Evolutionary conservation across 768 basidiomycete genomes (phyloP).

Genomic region (Boletellus emodensis): DNA sequence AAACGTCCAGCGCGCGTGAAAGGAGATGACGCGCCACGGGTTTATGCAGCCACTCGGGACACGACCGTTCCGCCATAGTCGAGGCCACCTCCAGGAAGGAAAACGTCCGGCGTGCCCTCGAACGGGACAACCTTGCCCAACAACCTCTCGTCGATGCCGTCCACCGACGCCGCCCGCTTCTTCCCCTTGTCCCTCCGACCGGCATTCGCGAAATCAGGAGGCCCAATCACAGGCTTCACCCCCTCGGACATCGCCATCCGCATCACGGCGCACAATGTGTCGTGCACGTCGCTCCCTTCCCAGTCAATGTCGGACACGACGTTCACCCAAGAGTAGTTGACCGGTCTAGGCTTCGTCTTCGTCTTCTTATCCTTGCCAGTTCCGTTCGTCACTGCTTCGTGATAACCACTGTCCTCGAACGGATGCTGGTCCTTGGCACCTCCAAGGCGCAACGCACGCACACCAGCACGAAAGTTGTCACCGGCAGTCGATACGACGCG

Average conservation of each 20-base stretch:
- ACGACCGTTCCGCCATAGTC: slow-evolving; percentile 35
- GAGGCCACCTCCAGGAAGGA: slow-evolving; percentile 26
- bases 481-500: slow-evolving; percentile 64
- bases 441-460: slow-evolving; percentile 51
- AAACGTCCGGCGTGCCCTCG: slow-evolving; percentile 32
- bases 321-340: slow-evolving; percentile 82
- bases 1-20: neutral
- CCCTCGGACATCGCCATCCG: slow-evolving; percentile 35
- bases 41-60: slow-evolving; percentile 31
- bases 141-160: slow-evolving; percentile 15
- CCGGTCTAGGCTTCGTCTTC: slow-evolving; percentile 36
- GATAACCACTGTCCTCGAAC: slow-evolving; percentile 25
- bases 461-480: slow-evolving; percentile 69
- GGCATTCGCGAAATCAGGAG: slow-evolving; percentile 19
- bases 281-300: slow-evolving; percentile 72
- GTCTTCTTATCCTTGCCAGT: slow-evolving; percentile 29
- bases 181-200: slow-evolving; percentile 28
- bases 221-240: slow-evolving; percentile 25
- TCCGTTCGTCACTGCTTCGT: slow-evolving; percentile 16
- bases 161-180: slow-evolving; percentile 12
- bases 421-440: slow-evolving; percentile 27
- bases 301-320: slow-evolving; percentile 77
- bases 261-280: slow-evolving; percentile 41
- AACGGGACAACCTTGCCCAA: slow-evolving; percentile 33
- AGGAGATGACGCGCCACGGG: neutral